Evolutionary conservation across 208 protist genomes (phyloP).

Genomic region (Leishmania amazonensis): DNA sequence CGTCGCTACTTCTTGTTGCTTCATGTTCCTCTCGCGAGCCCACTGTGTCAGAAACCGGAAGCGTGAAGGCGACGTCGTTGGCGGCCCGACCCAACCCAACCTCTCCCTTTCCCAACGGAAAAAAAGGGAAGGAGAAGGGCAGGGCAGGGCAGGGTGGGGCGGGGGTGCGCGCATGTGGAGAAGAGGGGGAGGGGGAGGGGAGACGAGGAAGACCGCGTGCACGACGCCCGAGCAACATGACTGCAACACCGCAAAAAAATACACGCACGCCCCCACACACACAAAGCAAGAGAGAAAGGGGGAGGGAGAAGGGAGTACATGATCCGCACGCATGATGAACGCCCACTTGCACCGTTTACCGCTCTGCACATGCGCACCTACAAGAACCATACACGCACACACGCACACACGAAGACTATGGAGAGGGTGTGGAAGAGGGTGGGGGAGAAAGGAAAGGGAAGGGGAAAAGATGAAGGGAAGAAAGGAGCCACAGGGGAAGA

Average conservation of each 20-base stretch:
- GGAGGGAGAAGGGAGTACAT: neutral
- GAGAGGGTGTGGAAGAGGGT: neutral
- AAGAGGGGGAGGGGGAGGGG: neutral
- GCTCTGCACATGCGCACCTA: constrained; percentile 7
- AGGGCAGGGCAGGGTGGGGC: too few relatives aligned
- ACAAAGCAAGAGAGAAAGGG: neutral
- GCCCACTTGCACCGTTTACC: neutral
- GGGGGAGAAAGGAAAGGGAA: neutral
- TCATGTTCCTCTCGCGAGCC: too few relatives aligned
- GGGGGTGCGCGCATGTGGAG: neutral
- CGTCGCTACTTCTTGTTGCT: too few relatives aligned
- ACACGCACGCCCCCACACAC: neutral
- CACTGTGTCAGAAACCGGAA: too few relatives aligned
- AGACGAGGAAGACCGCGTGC: neutral
- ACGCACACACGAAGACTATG: neutral
- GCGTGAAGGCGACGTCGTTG: too few relatives aligned
- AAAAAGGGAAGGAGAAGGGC: too few relatives aligned
- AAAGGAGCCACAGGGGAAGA: neutral
- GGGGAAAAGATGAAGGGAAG: neutral
- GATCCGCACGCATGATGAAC: neutral
- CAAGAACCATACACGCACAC: neutral
- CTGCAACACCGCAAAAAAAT: too few relatives aligned
- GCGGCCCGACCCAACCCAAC: too few relatives aligned
- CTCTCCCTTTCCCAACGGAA: too few relatives aligned
- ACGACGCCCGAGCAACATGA: neutral